Conservation (phyloP, 805 yeast species). For the Kuraishia cidri region DNA sequence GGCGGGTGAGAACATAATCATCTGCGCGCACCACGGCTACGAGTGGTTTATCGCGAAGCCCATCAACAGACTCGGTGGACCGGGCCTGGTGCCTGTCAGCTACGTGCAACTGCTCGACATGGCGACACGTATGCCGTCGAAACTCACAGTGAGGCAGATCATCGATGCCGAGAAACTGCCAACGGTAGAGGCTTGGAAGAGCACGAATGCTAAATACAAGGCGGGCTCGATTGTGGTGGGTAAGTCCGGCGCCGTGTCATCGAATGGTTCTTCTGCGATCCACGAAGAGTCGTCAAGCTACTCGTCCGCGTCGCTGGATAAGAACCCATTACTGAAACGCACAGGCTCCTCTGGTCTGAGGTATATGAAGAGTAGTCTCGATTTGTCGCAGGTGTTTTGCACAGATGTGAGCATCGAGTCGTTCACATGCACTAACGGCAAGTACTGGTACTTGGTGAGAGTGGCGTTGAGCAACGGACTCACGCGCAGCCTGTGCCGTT, state of each 20-base stretch:
- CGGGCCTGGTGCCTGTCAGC: conserved; percentile 90
- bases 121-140: conserved; percentile 51
- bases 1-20: conserved; percentile 83
- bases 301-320: background rate
- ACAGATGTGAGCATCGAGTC: conserved; percentile 70
- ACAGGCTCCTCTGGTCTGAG: background rate
- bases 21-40: conserved; percentile 92
- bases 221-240: conserved; percentile 80
- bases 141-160: conserved; percentile 31
- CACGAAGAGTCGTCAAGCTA: background rate
- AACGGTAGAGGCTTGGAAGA: conserved; percentile 93
- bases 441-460: conserved; percentile 79
- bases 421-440: conserved; percentile 72
- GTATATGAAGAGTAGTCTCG: background rate
- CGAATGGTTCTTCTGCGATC: background rate
- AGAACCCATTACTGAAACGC: background rate
- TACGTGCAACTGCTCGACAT: conserved; percentile 84
- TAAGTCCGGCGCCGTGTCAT: conserved; percentile 6
- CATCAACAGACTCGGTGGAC: conserved; percentile 90
- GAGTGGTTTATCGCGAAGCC: conserved; percentile 99
- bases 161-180: conserved; percentile 70
- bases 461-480: conserved; percentile 65
- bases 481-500: conserved; percentile 68
- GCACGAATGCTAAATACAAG: conserved; percentile 81
- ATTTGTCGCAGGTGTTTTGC: conserved; percentile 20